Conservation (phyloP, 371 early-diverging fungal species). For the Chytridiales sp. region DNA sequence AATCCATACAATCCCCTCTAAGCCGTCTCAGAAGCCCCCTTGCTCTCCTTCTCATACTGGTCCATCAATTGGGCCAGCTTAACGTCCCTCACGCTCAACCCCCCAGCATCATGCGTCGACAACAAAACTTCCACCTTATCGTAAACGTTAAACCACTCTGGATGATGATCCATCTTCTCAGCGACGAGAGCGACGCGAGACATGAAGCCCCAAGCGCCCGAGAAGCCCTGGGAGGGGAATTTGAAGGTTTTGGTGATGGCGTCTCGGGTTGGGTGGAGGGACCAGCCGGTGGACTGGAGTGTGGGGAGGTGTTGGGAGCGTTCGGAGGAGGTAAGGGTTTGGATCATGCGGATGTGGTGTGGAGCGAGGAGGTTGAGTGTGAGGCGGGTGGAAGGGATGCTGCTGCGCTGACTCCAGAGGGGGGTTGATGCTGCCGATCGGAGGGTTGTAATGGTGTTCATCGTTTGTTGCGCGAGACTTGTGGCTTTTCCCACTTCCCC, state of each 20-base stretch:
- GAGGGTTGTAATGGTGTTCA: too few species aligned
- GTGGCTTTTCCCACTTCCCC: too few species aligned
- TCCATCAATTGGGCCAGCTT: slow-evolving; percentile 69
- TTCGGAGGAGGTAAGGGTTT: slow-evolving; percentile 8
- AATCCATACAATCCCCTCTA: too few species aligned
- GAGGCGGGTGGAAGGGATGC: too few species aligned
- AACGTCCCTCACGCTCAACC: slow-evolving; percentile 76
- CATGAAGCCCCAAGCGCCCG: slow-evolving; percentile 93
- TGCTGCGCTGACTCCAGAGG: too few species aligned
- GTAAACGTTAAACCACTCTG: slow-evolving; percentile 71
- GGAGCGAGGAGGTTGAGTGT: too few species aligned
- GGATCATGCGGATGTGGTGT: too few species aligned
- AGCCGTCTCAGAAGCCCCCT: too few species aligned
- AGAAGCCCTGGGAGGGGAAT: slow-evolving; percentile 77
- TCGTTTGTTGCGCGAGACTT: too few species aligned
- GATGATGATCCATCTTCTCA: slow-evolving; percentile 92
- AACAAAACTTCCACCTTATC: slow-evolving; percentile 85
- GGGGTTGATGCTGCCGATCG: too few species aligned
- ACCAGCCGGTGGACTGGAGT: slow-evolving; percentile 13
- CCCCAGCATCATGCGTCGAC: slow-evolving; percentile 88
- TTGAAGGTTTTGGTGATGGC: slow-evolving; percentile 75
- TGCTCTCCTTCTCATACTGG: slow-evolving; percentile 23
- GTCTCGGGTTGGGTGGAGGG: slow-evolving; percentile 43
- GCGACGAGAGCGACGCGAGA: slow-evolving; percentile 85
- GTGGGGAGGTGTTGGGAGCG: slow-evolving; percentile 2